These are phyloP conservation scores for Leishmania tarentolae DNA, from an alignment of 208 protist genomes.

Conservation along the genomic window DNA sequence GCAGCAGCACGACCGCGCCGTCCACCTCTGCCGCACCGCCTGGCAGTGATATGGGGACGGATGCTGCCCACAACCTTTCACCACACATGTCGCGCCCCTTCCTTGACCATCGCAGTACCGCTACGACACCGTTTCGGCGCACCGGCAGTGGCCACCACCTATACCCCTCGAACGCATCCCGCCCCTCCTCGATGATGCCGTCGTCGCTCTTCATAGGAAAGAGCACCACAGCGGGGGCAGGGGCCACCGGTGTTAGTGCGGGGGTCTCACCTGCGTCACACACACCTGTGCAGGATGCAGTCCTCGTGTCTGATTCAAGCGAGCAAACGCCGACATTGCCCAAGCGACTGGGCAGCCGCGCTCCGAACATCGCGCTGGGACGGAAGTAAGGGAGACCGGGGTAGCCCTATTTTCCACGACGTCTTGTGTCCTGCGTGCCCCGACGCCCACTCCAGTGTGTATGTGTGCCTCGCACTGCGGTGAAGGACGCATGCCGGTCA, in stretches of 20 bases:
- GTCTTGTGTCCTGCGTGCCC: background rate
- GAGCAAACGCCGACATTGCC: background rate
- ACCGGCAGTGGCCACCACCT: constrained; percentile 4
- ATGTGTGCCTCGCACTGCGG: background rate
- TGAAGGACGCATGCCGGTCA: background rate
- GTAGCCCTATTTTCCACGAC: background rate
- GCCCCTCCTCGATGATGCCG: background rate
- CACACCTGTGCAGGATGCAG: background rate
- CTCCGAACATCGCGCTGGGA: background rate
- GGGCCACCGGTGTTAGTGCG: background rate
- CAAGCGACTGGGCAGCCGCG: constrained; percentile 2
- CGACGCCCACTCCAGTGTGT: background rate
- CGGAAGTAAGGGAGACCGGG: background rate
- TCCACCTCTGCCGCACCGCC: background rate
- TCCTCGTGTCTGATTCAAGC: background rate
- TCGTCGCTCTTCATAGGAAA: constrained; percentile 1
- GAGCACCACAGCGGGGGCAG: background rate
- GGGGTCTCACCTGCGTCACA: background rate
- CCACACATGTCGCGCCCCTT: background rate
- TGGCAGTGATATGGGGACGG: background rate
- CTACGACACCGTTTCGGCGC: constrained; percentile 4
- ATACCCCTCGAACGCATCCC: background rate
- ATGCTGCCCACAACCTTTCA: background rate
- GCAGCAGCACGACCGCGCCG: background rate
- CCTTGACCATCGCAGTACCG: background rate